Base-by-base conservation (phyloP, 2,329 filamentous ascomycete species). In the Pseudocercospora cruenta region DNA sequence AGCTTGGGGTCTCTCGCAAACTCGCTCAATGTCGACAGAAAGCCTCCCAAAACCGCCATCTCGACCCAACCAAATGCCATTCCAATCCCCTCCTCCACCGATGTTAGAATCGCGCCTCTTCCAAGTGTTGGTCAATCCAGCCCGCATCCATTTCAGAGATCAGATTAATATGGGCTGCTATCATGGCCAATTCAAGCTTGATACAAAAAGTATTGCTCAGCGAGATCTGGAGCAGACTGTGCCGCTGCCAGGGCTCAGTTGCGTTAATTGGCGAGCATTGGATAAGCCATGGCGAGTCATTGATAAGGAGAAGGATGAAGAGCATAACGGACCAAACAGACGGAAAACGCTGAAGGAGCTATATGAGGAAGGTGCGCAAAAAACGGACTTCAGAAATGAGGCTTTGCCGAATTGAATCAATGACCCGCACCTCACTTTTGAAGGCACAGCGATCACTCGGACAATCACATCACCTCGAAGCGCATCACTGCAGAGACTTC, bases 91-190 rank as follows among this genome's bases (percentile, higher is more conserved):
- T 1, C 68, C 68, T 12, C 67, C 59, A 16, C 65, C 63, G 36
- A 21, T 67, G 53, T 49, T 68, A 3, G 51, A 47, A n/a, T 74
- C 72, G 10, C 69, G 71, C 31, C 70, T 74, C 77, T 83, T 82
- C 71, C 78, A 81, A 62, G 71, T 83, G 43, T 76, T 75, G 16
- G 70, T 80, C 45, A 79, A 81, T 68, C 72, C 75, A 8, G 78
- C 78, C 6, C 77, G 74, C 43, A 74, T 72, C 36, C 72, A 80
- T 19, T 81, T 82, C 67, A 76, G 78, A 54, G 80, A 82, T 66
- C 78, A 76, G 33, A 74, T 83, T 64, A 76, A 81, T 65, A 70
- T 74, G 1, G 64, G 68, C 9, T 69, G 70, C 45, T 79, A 74
- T 64, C 72, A 77, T 55, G 77, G 77, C 16, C 45, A 55, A 16